Base-by-base conservation (phyloP, 768 basidiomycete genomes). In the Cystofilobasidium ferigula region DNA sequence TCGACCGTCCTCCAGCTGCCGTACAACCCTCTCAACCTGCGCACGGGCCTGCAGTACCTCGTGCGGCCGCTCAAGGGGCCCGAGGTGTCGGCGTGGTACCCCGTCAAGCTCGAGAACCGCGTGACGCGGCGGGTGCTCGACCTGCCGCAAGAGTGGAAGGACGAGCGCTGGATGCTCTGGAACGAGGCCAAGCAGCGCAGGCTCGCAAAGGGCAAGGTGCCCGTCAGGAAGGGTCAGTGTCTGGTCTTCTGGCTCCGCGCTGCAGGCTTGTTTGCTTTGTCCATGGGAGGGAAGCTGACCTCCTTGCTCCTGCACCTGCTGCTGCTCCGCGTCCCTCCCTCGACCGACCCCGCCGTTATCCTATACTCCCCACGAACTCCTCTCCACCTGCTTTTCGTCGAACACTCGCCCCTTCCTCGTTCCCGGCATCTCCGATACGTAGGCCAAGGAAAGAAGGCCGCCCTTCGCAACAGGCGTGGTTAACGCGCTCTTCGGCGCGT, bases 1-100 rank as follows among this genome's bases (percentile, higher is more conserved):
- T 67, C 65, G 34, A 67, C 65, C 20, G 65, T 61, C 30, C 65
- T 67, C 54, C 59, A 61, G 22, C 36, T 36, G 18, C 65, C 65
- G 28, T 67, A 61, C 61, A 67, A 67, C 42, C 65, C 65, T 3
- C 65, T 67, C 65, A 57, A 57, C 26, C 65, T 67, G 26, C 65
- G 65, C 13, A 67, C 65, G 3, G 65, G 65, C 36, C 60, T 67
- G 16, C 65, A 60, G 7, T 67, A 67, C 54, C 53, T 67, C 7
- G 54, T 51, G 12, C 18, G 32, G 24, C 65, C 65, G 0, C 38
- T 67, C 12, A 22, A 36, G 28, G 65, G 65, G 24, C 59, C 60
- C 4, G 30, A 54, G 28, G 30, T 54, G 32, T 26, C 24, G 12
- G 60, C 65, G 13, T 67, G 54, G 53, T 67, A 67, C 45, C 65